A percentile compares a stretch with the other conserved stretches of the same genome.
Conservation (phyloP, 208 protist species). For the Crithidia fasciculata region DNA sequence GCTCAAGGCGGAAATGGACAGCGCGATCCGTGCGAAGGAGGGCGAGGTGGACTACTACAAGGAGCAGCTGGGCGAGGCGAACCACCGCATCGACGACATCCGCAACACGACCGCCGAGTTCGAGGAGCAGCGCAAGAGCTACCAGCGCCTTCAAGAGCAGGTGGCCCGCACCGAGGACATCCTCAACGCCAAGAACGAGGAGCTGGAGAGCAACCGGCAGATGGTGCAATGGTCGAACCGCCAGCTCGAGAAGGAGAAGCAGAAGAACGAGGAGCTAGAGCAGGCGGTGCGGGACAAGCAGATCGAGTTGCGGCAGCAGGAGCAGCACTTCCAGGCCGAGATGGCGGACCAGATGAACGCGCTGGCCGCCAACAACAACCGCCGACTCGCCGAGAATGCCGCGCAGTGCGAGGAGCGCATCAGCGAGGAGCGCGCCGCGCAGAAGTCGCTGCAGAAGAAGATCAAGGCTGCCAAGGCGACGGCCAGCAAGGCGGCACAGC, state of each 20-base stretch:
- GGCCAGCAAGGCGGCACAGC: constrained; percentile 84
- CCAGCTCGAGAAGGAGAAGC: constrained; percentile 87
- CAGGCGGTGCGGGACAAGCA: constrained; percentile 70
- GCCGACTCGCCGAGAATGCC: constrained; percentile 78
- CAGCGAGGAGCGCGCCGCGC: constrained; percentile 78
- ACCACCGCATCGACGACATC: constrained; percentile 65
- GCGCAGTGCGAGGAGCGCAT: constrained; percentile 84
- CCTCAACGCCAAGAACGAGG: constrained; percentile 75
- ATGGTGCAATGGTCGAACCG: constrained; percentile 90
- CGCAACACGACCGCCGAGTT: constrained; percentile 72
- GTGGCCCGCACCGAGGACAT: constrained; percentile 70
- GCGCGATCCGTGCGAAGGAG: constrained; percentile 69
- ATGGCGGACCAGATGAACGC: constrained; percentile 84
- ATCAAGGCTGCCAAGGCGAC: constrained; percentile 83
- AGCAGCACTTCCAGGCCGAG: constrained; percentile 73
- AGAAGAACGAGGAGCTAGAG: constrained; percentile 84
- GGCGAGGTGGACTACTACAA: constrained; percentile 82
- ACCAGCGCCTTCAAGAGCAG: constrained; percentile 84
- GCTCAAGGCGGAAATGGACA: constrained; percentile 63
- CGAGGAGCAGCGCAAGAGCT: constrained; percentile 81
- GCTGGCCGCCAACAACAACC: constrained; percentile 80
- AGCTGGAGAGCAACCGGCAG: constrained; percentile 85
- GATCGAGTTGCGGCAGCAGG: constrained; percentile 78
- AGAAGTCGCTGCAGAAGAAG: constrained; percentile 86
- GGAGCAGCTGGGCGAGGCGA: constrained; percentile 55